Conservation (phyloP, 768 basidiomycete species). For the Lentinula lateritia region DNA sequence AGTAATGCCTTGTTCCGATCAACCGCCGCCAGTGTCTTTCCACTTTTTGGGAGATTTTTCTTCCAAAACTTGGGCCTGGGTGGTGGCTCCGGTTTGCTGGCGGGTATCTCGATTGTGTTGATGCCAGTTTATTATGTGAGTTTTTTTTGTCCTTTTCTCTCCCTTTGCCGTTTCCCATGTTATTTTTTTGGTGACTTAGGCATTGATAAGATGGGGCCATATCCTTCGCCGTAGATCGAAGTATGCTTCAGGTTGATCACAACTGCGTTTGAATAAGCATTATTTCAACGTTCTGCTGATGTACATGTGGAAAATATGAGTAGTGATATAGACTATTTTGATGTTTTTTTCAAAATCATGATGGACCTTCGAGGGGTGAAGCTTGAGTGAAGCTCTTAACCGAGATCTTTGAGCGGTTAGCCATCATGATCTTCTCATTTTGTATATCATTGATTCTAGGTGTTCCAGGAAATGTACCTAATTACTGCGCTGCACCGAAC, state of each 20-base stretch:
- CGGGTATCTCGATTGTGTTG: slow-evolving; percentile 17
- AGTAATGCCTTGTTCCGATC: slow-evolving; percentile 28
- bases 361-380: not conserved
- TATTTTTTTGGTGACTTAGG: not conserved
- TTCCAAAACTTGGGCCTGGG: slow-evolving; percentile 13
- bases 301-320: not conserved
- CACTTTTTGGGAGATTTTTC: slow-evolving; percentile 5
- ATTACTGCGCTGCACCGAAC: no score
- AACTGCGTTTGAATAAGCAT: not conserved
- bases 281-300: not conserved
- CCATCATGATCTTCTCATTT: not conserved
- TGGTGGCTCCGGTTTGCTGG: slow-evolving; percentile 19
- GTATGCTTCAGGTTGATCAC: not conserved
- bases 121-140: slow-evolving; percentile 19
- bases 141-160: not conserved
- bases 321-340: not conserved
- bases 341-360: no score
- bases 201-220: not conserved
- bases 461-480: not conserved
- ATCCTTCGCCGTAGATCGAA: not conserved
- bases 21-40: slow-evolving; percentile 18
- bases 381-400: not conserved
- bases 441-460: not conserved
- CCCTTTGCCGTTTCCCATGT: not conserved
- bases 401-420: not conserved